Evolutionary conservation across 345 rosid genomes (phyloP).

Genomic region (Hibiscus trionum): DNA sequence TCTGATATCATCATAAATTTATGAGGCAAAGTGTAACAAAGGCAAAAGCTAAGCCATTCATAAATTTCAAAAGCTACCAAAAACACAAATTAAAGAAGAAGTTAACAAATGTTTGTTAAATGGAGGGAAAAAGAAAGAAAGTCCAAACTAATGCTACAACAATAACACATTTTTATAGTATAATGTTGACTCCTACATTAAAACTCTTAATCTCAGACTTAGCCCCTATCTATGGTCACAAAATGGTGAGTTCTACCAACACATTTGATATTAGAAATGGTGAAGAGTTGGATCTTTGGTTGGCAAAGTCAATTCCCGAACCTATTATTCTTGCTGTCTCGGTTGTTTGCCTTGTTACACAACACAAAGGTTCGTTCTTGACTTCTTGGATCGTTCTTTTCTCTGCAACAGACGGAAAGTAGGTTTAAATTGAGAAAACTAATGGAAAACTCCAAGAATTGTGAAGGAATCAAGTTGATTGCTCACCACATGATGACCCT

Average conservation of each 20-base stretch:
- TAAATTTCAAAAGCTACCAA: slow-evolving; percentile 1
- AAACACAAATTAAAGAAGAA: neutral
- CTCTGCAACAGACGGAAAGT: slow-evolving; percentile 9
- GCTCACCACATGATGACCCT: too few relatives aligned
- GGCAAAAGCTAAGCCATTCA: neutral
- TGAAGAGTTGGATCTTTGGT: neutral
- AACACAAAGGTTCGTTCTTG: slow-evolving; percentile 72
- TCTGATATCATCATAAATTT: too few relatives aligned
- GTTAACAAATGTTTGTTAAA: slow-evolving; percentile 1
- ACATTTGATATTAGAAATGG: neutral
- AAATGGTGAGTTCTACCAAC: neutral
- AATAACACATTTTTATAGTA: neutral
- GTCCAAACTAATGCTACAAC: slow-evolving; percentile 1
- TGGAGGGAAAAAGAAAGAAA: neutral
- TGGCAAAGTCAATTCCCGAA: slow-evolving; percentile 79
- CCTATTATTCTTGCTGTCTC: slow-evolving; percentile 33
- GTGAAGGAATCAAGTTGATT: too few relatives aligned
- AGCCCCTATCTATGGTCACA: slow-evolving; percentile 12
- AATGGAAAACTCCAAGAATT: too few relatives aligned
- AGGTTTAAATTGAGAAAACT: too few relatives aligned
- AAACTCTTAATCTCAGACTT: slow-evolving; percentile 2
- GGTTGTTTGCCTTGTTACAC: slow-evolving; percentile 15
- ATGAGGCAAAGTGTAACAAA: neutral
- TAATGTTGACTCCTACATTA: neutral
- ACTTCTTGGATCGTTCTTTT: slow-evolving; percentile 31